Evolutionary conservation across 148 eudicot genomes (phyloP).

Genomic region (Rhododendron vialii): DNA sequence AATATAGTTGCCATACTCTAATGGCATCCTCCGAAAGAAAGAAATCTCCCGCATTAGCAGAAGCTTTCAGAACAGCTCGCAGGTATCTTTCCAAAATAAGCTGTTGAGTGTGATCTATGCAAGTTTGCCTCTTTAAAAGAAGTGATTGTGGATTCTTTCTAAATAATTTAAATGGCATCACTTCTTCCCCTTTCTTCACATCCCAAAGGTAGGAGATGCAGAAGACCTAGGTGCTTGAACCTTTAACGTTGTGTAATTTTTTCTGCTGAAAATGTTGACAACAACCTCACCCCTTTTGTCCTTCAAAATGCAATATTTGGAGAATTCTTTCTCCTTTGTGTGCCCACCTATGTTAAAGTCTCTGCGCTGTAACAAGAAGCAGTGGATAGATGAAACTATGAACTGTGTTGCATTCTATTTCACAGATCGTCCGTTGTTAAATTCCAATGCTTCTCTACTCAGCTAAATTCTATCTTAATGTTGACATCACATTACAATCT

Average conservation of each 20-base stretch:
- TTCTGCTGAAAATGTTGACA: background rate
- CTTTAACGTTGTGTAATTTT: background rate
- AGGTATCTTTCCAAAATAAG: constrained; percentile 38
- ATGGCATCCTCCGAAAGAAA: constrained; percentile 77
- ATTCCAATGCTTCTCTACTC: background rate
- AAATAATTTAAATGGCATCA: constrained; percentile 5
- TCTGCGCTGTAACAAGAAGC: background rate
- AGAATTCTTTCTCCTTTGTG: background rate
- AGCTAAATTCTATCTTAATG: background rate
- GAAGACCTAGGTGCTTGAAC: background rate
- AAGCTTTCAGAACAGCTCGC: constrained; percentile 74
- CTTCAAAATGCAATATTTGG: background rate
- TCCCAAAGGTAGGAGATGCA: background rate
- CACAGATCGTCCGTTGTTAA: too few species aligned
- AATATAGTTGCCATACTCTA: constrained; percentile 73
- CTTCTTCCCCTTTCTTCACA: background rate
- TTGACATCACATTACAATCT: background rate
- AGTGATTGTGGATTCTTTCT: background rate
- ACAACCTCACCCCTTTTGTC: background rate
- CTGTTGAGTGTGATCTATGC: background rate
- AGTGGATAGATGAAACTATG: background rate
- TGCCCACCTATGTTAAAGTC: background rate
- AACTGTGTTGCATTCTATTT: background rate
- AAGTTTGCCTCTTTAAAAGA: background rate
- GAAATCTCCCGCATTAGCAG: constrained; percentile 53